Base-by-base conservation (phyloP, 176 grass and related monocot species). In the Phragmites australis region DNA sequence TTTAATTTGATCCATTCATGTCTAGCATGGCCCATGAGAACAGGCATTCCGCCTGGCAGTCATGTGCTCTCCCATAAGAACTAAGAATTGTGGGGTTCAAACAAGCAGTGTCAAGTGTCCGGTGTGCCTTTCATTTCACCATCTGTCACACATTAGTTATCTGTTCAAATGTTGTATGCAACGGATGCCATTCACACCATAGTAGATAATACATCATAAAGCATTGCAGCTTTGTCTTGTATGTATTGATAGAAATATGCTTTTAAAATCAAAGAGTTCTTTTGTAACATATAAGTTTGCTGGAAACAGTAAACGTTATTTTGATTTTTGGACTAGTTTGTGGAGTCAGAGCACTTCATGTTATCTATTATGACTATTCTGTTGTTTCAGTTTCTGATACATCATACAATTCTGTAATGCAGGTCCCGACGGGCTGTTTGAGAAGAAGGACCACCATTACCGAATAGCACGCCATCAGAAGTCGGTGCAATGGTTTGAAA, bases 381-480 rank as follows among this genome's bases (percentile, higher is more conserved):
- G 10, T 16, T 37, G 12, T 67, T 59, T 63, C 37, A 5, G 9
- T 39, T 80, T 80, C 68, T n/a, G 30, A 82, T 50, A 66, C 10
- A 22, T 75, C 34, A 10, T 63, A 14, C 37, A 70, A 75, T 68
- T 57, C 13, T 74, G 14, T 11, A 22, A 58, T 83, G 72, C 81
- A 94, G 92, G 92, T 52, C 93, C 89, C 6, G 50, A 96, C 75
- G 90, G 93, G 19, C 75, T 96, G 37, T 96, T 96, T 83, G 93
- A 96, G 93, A 72, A 0, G 2, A 95, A 95, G 81, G 76, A 79
- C 47, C 77, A 91, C 72, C 84, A 81, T n/a, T n/a, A n/a, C n/a
- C n/a, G n/a, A 46, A 45, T 58, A 75, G 34, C 62, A 50, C 52
- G 57, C 60, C 40, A 44, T 88, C 40, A 46, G 72, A 21, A 68